Percentiles rank a stretch among this genome's conserved stretches.
These are phyloP conservation scores for Saprolegnia parasitica DNA, from an alignment of 352 stramenopile genomes.

Conservation along the genomic window DNA sequence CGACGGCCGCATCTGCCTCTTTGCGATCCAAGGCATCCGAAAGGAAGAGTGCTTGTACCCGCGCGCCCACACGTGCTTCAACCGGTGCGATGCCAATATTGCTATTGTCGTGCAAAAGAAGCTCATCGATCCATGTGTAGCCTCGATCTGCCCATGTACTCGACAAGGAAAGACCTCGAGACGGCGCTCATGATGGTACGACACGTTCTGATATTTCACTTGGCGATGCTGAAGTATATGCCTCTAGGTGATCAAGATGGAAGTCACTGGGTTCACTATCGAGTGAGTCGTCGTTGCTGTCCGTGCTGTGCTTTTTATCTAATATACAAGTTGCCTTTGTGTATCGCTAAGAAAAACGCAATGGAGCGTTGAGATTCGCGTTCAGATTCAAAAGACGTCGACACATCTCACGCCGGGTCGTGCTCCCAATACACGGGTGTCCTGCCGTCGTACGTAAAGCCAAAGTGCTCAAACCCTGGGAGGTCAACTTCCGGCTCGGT, in stretches of 20 bases:
- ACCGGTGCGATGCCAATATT: too few species aligned
- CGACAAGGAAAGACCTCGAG: slow-evolving; percentile 75
- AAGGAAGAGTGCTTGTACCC: slow-evolving; percentile 79
- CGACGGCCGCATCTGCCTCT: slow-evolving; percentile 81
- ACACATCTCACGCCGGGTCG: too few species aligned
- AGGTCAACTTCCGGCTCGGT: too few species aligned
- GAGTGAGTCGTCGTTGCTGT: neutral
- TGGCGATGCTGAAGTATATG: neutral
- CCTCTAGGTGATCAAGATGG: slow-evolving; percentile 22
- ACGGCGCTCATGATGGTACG: slow-evolving; percentile 40
- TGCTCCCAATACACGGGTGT: too few species aligned
- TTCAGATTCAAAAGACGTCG: too few species aligned
- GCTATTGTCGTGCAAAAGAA: too few species aligned
- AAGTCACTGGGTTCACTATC: slow-evolving; percentile 27
- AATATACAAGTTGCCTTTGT: neutral
- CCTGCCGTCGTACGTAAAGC: too few species aligned
- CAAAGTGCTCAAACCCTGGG: too few species aligned
- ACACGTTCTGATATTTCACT: slow-evolving; percentile 51
- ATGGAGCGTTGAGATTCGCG: too few species aligned
- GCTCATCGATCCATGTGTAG: too few species aligned
- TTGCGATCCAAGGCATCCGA: slow-evolving; percentile 79
- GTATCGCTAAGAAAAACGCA: too few species aligned
- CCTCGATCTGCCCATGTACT: slow-evolving; percentile 75
- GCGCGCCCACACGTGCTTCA: slow-evolving; percentile 82
- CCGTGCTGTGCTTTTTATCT: neutral